phyloP scores from a whole-genome alignment of 768 basidiomycete genomes.

The Tulasnella sp. region DNA sequence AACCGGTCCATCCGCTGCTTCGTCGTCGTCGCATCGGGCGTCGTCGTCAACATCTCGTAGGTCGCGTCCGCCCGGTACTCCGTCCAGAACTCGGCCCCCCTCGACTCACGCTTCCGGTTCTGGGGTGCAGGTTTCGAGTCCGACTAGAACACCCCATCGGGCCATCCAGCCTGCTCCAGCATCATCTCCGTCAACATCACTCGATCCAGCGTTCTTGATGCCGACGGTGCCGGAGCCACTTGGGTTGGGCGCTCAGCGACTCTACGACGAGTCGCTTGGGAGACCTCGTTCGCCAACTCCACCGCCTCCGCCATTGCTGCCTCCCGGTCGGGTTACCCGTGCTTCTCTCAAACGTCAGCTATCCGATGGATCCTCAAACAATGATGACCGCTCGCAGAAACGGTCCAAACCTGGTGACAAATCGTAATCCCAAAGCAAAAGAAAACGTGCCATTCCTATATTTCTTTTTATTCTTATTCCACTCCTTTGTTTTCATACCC shows the following conservation, averaged over 20 bases:
- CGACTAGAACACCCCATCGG: slow-evolving; percentile 9
- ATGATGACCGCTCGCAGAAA: not conserved
- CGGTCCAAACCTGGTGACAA: slow-evolving; percentile 13
- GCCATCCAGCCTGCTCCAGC: slow-evolving; percentile 10
- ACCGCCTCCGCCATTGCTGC: not conserved
- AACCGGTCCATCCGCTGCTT: not conserved
- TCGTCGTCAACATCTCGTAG: slow-evolving; percentile 7
- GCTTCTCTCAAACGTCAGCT: not conserved
- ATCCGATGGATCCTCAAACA: not conserved
- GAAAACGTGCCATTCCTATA: not conserved
- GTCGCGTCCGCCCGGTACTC: not conserved
- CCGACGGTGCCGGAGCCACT: not conserved
- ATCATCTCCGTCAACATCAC: not conserved
- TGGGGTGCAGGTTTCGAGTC: slow-evolving; percentile 8
- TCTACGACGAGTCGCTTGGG: not conserved
- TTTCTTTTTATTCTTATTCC: slow-evolving; percentile 19
- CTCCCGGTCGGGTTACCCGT: not conserved
- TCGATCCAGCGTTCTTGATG: not conserved
- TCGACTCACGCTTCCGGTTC: slow-evolving; percentile 15
- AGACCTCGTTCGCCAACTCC: slow-evolving; percentile 10
- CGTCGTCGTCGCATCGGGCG: slow-evolving; percentile 8
- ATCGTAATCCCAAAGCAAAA: not conserved
- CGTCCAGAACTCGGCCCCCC: not conserved
- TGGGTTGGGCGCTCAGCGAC: not conserved
- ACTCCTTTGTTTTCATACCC: slow-evolving; percentile 8